Base-by-base conservation (phyloP, 2,329 filamentous ascomycete genomes). In the Pseudogymnoascus sp. region DNA sequence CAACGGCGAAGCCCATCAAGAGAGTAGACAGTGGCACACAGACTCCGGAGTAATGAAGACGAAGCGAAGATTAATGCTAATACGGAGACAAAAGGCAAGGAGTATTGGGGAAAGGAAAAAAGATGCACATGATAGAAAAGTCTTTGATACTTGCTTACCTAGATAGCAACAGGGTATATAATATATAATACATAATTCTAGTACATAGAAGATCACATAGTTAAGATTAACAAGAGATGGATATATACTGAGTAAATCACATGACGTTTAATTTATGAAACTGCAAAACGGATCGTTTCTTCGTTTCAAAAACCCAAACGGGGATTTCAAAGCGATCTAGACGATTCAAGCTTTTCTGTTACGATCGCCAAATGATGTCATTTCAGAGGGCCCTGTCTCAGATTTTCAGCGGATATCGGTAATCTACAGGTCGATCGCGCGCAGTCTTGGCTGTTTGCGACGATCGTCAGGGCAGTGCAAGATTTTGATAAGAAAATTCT, bases 391-490 rank as follows among this genome's bases (percentile, higher is more conserved):
- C 29, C 50, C 17, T 56, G 50, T 56, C 50, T 56, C 50, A 56
- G 50, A 33, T 56, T 56, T 23, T 53, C 23, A 29, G 46, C 46
- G 46, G 50, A 33, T 21, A 21, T 56, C 50, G 29, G 50, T n/a
- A 56, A 56, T 56, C 29, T 7, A 19, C 11, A 33, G 9, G 50
- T n/a, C 50, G 50, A 56, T 56, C 50, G n/a, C 4, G 17, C 50
- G 26, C n/a, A 33, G 29, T 33, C 50, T 56, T 56, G 50, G 50
- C 50, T 7, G 29, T 56, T 56, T 56, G 29, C n/a, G 33, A 6
- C 33, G 33, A 37, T 56, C 50, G 50, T 7, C 50, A 56, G 50
- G 50, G 50, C 50, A 56, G 50, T 56, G 50, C 50, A 56, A 17
- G n/a, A 56, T 15, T 26, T 46, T 33, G 29, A 19, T 17, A 56